Percentiles rank a stretch among this genome's conserved stretches.
Evolutionary conservation across 495 filamentous ascomycete species (phyloP).

Genomic region (Aspergillus avenaceus): DNA sequence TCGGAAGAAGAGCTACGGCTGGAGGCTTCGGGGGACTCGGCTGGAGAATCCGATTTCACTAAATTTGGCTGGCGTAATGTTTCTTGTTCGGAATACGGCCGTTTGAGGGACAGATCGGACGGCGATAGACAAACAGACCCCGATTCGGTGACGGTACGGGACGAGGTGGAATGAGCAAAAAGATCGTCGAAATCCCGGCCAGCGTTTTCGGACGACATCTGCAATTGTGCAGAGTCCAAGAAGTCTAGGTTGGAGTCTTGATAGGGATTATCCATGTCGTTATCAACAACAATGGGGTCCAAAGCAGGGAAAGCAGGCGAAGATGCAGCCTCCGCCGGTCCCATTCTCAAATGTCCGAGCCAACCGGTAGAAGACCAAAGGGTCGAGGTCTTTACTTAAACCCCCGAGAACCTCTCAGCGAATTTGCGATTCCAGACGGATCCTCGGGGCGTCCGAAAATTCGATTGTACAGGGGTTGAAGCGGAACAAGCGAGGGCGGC

Average conservation of each 20-base stretch:
- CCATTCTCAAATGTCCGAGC: conserved; percentile 30
- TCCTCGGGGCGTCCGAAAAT: not conserved
- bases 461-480: not conserved
- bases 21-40: conserved; percentile 41
- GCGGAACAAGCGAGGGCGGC: not conserved
- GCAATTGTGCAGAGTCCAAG: conserved; percentile 32
- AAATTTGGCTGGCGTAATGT: conserved; percentile 31
- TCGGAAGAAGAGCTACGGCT: conserved; percentile 42
- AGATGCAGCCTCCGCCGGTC: conserved; percentile 33
- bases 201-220: conserved; percentile 33
- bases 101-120: conserved; percentile 25
- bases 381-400: conserved; percentile 2
- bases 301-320: conserved; percentile 39
- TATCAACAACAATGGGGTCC: conserved; percentile 45
- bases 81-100: conserved; percentile 31
- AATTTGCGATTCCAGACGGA: conserved; percentile 3
- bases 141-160: conserved; percentile 24
- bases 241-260: conserved; percentile 42
- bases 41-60: conserved; percentile 37
- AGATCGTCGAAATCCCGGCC: conserved; percentile 44
- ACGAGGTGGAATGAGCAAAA: conserved; percentile 30
- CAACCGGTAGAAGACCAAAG: conserved; percentile 2
- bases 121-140: conserved; percentile 29
- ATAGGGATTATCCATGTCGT: conserved; percentile 43
- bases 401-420: conserved; percentile 4